These are phyloP conservation scores for Clathrospora elynae DNA, from an alignment of 2,329 filamentous ascomycete genomes.

Conservation along the genomic window DNA sequence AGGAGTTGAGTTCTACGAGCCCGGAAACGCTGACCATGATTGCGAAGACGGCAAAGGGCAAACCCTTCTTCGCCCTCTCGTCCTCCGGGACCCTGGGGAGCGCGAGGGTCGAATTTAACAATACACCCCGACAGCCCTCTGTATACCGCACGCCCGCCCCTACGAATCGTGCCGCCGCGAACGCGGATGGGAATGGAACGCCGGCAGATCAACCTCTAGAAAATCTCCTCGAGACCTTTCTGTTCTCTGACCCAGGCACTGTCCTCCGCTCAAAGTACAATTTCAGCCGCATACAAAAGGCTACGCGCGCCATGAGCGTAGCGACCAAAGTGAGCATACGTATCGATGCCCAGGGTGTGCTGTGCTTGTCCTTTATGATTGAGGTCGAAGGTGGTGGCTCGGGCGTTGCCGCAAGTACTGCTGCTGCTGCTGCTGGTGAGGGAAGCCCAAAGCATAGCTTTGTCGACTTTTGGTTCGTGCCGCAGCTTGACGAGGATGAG, in stretches of 20 bases:
- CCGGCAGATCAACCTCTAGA: slow-evolving; percentile 11
- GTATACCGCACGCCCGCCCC: slow-evolving; percentile 20
- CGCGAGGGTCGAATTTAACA: slow-evolving; percentile 64
- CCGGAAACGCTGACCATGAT: slow-evolving; percentile 72
- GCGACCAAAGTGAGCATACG: slow-evolving; percentile 91
- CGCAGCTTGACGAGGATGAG: slow-evolving; percentile 67
- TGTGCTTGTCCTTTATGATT: slow-evolving; percentile 96
- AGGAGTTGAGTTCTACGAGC: slow-evolving; percentile 70
- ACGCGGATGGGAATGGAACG: slow-evolving; percentile 5
- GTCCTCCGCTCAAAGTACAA: slow-evolving; percentile 70
- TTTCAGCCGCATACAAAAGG: slow-evolving; percentile 83
- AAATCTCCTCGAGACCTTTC: slow-evolving; percentile 73
- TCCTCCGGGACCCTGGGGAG: slow-evolving; percentile 65
- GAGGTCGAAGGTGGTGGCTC: slow-evolving; percentile 65
- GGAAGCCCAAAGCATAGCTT: slow-evolving; percentile 62
- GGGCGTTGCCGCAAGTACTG: slow-evolving; percentile 49
- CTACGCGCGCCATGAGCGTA: slow-evolving; percentile 87
- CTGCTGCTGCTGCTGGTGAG: neutral
- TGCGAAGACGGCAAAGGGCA: slow-evolving; percentile 32
- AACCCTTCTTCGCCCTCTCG: slow-evolving; percentile 75
- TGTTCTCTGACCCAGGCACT: slow-evolving; percentile 53
- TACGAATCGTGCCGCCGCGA: slow-evolving; percentile 17
- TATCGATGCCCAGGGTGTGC: slow-evolving; percentile 83
- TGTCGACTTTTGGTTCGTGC: slow-evolving; percentile 82
- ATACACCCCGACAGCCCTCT: slow-evolving; percentile 42